These are phyloP conservation scores for Cyberlindnera bimundalis DNA, from an alignment of 805 yeast genomes.

Conservation along the genomic window DNA sequence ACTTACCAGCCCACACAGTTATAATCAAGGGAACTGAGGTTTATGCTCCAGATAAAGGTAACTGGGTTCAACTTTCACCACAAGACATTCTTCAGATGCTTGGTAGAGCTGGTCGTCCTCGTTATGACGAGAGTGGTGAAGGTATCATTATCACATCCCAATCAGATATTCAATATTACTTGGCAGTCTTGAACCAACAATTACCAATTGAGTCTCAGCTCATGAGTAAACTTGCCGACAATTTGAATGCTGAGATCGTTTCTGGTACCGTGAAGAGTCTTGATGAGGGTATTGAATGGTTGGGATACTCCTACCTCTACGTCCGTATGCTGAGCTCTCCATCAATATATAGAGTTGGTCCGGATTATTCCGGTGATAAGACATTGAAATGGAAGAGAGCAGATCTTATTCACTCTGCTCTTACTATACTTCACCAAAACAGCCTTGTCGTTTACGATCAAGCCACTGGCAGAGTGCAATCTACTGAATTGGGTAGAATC, in stretches of 20 bases:
- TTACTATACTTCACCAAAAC: conserved; percentile 51
- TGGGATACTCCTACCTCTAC: conserved; percentile 72
- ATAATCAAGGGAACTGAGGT: conserved; percentile 91
- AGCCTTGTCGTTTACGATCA: conserved; percentile 60
- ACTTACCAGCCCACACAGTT: conserved; percentile 92
- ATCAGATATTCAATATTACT: conserved; percentile 79
- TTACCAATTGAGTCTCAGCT: conserved; percentile 90
- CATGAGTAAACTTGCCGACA: conserved; percentile 66
- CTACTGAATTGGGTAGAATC: conserved; percentile 76
- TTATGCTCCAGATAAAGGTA: conserved; percentile 85
- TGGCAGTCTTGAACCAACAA: conserved; percentile 88
- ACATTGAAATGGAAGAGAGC: conserved; percentile 49
- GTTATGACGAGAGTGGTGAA: conserved; percentile 88
- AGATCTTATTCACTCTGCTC: conserved; percentile 76
- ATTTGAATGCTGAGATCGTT: conserved; percentile 82
- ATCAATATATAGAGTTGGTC: conserved; percentile 68
- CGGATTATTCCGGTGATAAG: conserved; percentile 53
- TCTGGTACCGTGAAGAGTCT: conserved; percentile 59
- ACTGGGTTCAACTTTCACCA: conserved; percentile 89
- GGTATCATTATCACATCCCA: conserved; percentile 91
- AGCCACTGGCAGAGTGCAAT: conserved; percentile 41
- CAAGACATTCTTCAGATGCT: conserved; percentile 95
- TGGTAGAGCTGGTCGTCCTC: conserved; percentile 98
- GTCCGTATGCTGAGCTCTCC: conserved; percentile 78
- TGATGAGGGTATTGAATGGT: conserved; percentile 76